Evolutionary conservation across 2,329 filamentous ascomycete genomes (phyloP), one percentile per base, ranked within the genome.

Genomic region (Onygenales sp.): DNA sequence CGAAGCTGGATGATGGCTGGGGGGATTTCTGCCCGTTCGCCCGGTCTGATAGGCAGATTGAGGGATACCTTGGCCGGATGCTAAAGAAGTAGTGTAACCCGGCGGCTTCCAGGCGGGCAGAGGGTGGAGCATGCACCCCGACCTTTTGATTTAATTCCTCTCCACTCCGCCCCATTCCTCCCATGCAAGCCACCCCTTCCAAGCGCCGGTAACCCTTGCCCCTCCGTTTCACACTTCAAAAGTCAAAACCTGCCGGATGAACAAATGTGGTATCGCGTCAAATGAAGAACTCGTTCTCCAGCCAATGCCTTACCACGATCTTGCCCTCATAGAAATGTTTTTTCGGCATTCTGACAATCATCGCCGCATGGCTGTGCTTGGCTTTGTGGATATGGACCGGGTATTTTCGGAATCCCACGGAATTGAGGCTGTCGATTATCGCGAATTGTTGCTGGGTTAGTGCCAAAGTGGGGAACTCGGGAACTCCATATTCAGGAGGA

Each of bases 331-430:
- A 75, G 61, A 90, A 94, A 50, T 78, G 73, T 65, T 82, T 84
- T 40, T 86, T 81, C 54, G 68, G 68, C 57, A 76, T 81, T 39
- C 92, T 80, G 37, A 94, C 84, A 58, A 97, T 88, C 47, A 97
- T 95, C 2, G 91, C 91, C 0, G 91, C 92, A 68, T 97, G 92
- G 55, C 82, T 88, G 65, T 95, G 88, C n/a, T 77, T 73, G 52
- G 83, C 78, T 5, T 90, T 86, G 53, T 74, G 72, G 53, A 76
- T 75, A 55, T 73, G 68, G 8, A 75, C 79, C 0, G 78, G 77
- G 58, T 77, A 81, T 60, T 82, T 83, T 43, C 70, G 74, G 63
- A 81, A 79, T 2, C 80, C 79, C 0, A 84, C 71, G 4, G 73
- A 67, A 58, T 97, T 83, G 48, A 97, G 74, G 8, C 83, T 81